These are phyloP conservation scores for Amphibolis antarctica DNA, from an alignment of 106 monocot genomes.

Conservation along the genomic window DNA sequence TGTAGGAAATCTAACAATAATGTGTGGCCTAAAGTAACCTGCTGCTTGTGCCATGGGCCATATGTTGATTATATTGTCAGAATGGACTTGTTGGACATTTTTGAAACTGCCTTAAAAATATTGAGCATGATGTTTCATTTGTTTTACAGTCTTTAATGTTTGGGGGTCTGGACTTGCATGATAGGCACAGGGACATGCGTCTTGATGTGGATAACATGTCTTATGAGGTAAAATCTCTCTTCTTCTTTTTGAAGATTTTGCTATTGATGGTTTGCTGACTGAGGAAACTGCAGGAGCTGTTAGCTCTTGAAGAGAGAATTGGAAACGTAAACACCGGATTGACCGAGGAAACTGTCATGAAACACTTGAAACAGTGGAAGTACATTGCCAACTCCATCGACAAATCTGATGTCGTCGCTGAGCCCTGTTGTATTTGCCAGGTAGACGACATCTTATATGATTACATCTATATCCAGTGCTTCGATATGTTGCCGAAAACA, in stretches of 20 bases:
- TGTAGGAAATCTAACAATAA: no score
- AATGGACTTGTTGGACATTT: no score
- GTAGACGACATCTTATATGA: no score
- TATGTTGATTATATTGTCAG: no score
- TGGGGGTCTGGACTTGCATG: constrained; percentile 38
- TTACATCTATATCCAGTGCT: background rate
- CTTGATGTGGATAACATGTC: constrained; percentile 97
- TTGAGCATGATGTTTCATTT: no score
- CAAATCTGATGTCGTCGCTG: constrained; percentile 8
- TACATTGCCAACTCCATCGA: background rate
- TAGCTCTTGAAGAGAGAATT: constrained; percentile 77
- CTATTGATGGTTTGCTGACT: background rate
- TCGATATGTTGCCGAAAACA: no score
- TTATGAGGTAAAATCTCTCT: constrained; percentile 45
- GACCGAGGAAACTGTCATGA: constrained; percentile 47
- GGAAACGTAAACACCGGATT: constrained; percentile 90
- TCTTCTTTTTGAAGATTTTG: background rate
- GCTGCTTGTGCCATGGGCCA: no score
- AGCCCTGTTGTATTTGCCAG: constrained; percentile 36
- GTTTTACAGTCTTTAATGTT: constrained; percentile 26
- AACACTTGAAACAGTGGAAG: constrained; percentile 36
- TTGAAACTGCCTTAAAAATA: no score
- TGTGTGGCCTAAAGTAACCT: no score
- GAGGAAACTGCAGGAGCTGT: constrained; percentile 37
- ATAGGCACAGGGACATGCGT: constrained; percentile 80